Evolutionary conservation across 2,329 filamentous ascomycete genomes (phyloP).

Genomic region (Phoma sp.): DNA sequence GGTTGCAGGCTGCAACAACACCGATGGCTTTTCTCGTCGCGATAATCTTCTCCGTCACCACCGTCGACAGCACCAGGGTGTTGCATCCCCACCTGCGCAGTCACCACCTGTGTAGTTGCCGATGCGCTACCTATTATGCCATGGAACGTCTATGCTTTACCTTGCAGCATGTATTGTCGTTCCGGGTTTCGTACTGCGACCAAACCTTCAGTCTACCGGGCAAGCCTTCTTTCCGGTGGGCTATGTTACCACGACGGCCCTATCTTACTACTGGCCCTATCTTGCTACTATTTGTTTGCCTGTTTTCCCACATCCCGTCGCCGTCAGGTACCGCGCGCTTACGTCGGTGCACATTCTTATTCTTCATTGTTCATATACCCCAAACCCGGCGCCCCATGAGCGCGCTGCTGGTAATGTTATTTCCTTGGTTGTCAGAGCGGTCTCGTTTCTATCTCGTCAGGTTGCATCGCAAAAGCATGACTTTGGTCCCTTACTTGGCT

Average conservation of each 20-base stretch:
- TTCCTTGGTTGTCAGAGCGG: background rate
- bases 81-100: slow-evolving; percentile 8
- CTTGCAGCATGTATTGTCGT: too few species aligned
- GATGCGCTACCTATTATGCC: too few species aligned
- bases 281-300: background rate
- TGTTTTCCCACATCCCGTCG: background rate
- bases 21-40: slow-evolving; percentile 41
- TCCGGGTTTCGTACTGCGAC: too few species aligned
- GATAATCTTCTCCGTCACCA: slow-evolving; percentile 45
- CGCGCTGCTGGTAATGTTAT: slow-evolving; percentile 9
- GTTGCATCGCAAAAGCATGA: background rate
- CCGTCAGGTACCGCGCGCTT: background rate
- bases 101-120: background rate
- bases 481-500: slow-evolving; percentile 4
- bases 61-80: slow-evolving; percentile 34
- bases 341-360: background rate
- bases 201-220: too few species aligned
- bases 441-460: background rate
- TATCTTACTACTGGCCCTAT: background rate
- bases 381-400: background rate
- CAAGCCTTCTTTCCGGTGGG: too few species aligned
- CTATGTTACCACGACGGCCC: too few species aligned
- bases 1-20: slow-evolving; percentile 34
- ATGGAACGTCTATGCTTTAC: too few species aligned
- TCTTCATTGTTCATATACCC: slow-evolving; percentile 14